Evolutionary conservation across 331 rosid genomes (phyloP).

Genomic region (Quercus lobata): DNA sequence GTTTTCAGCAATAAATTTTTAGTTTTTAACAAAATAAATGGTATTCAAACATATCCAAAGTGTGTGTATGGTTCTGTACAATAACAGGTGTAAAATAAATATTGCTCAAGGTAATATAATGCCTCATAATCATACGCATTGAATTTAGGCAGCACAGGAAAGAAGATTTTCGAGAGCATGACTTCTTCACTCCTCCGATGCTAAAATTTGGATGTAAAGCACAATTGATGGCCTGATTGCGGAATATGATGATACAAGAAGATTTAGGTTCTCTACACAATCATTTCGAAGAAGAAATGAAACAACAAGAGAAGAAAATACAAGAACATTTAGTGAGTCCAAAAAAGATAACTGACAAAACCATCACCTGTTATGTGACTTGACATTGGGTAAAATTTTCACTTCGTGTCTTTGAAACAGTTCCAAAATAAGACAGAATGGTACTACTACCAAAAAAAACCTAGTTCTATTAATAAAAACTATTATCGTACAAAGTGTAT

Average conservation of each 20-base stretch:
- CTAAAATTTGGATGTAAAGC: neutral
- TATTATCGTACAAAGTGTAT: neutral
- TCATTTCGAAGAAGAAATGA: neutral
- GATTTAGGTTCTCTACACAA: neutral
- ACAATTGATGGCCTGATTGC: neutral
- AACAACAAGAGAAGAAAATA: neutral
- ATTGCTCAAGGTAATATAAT: too few species aligned
- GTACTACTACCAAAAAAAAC: neutral
- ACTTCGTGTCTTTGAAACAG: too few species aligned
- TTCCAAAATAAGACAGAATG: neutral
- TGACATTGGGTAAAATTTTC: neutral
- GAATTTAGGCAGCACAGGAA: neutral
- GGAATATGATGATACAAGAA: neutral
- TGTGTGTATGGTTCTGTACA: too few species aligned
- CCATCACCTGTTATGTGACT: neutral
- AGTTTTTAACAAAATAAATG: too few species aligned
- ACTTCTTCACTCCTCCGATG: neutral
- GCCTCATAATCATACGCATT: neutral
- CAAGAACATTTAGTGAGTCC: neutral
- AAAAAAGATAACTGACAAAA: neutral
- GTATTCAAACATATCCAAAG: too few species aligned
- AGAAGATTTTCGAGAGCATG: neutral
- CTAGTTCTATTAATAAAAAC: neutral
- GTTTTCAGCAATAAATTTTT: fast-evolving
- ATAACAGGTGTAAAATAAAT: too few species aligned